phyloP scores from a whole-genome alignment of 345 rosid genomes.

The Syzygium oleosum region DNA sequence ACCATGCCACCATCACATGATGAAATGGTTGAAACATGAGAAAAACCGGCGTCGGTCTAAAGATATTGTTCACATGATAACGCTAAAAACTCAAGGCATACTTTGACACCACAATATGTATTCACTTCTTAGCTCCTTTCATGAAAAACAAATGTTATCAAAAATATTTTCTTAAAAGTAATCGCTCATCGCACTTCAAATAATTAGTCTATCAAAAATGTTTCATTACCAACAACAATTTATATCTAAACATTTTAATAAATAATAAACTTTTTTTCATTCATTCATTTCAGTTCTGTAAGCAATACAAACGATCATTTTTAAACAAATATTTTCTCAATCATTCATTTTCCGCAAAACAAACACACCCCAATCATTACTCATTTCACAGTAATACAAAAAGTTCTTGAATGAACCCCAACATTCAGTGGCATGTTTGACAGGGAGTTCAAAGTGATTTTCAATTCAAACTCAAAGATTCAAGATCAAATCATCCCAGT shows the following conservation, averaged over 20 bases:
- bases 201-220: too few species aligned
- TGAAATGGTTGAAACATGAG: not conserved
- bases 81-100: not conserved
- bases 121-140: not conserved
- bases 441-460: not conserved
- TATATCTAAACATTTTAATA: too few species aligned
- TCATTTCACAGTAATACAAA: not conserved
- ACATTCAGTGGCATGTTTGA: not conserved
- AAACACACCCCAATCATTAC: not conserved
- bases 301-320: too few species aligned
- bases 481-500: not conserved
- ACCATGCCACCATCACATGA: not conserved
- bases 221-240: too few species aligned
- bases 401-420: not conserved
- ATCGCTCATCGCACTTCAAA: too few species aligned
- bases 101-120: not conserved
- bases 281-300: too few species aligned
- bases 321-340: too few species aligned
- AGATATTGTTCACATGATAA: not conserved
- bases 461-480: not conserved
- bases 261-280: too few species aligned
- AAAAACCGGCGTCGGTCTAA: accelerated
- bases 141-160: too few species aligned
- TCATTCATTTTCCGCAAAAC: too few species aligned
- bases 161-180: too few species aligned